These are phyloP conservation scores for Dothideomycetes sp. DNA, from an alignment of 2,329 filamentous ascomycete species.

Conservation along the genomic window DNA sequence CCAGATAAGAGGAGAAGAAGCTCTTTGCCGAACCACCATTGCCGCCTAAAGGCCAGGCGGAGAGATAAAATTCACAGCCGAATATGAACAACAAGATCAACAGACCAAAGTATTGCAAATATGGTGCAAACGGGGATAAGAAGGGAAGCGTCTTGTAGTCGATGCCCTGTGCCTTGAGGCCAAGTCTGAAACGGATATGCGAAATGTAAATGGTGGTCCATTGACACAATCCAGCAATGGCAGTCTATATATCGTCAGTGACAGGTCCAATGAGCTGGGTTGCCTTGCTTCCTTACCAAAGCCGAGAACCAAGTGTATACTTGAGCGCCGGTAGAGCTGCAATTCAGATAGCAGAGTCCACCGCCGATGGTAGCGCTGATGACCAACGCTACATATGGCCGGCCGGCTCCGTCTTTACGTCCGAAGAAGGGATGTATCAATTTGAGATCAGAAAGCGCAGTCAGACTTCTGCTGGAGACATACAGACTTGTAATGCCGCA, in stretches of 20 bases:
- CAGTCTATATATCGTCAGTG: constrained; percentile 14
- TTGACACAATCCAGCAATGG: constrained; percentile 21
- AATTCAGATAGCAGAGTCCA: constrained; percentile 24
- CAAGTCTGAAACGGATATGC: constrained; percentile 19
- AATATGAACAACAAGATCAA: constrained; percentile 19
- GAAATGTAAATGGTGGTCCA: constrained; percentile 18
- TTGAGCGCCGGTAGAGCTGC: constrained; percentile 13
- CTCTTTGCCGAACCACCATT: constrained; percentile 19
- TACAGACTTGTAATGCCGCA: constrained; percentile 25
- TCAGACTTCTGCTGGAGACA: constrained; percentile 22
- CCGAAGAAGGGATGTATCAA: constrained; percentile 16
- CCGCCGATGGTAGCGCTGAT: constrained; percentile 20
- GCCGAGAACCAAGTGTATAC: constrained; percentile 25
- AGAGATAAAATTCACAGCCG: constrained; percentile 22
- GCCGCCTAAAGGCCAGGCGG: constrained; percentile 20
- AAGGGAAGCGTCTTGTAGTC: constrained; percentile 16
- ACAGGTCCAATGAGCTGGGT: background rate
- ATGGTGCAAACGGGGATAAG: constrained; percentile 17
- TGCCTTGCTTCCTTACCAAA: constrained; percentile 6
- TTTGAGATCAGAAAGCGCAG: constrained; percentile 21
- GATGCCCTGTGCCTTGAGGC: constrained; percentile 19
- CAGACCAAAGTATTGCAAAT: constrained; percentile 16
- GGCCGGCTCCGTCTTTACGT: constrained; percentile 16
- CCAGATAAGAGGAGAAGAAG: constrained; percentile 23
- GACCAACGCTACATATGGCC: constrained; percentile 20